Conservation (phyloP, 768 basidiomycete genomes). For the Mycena albidolilacea region DNA sequence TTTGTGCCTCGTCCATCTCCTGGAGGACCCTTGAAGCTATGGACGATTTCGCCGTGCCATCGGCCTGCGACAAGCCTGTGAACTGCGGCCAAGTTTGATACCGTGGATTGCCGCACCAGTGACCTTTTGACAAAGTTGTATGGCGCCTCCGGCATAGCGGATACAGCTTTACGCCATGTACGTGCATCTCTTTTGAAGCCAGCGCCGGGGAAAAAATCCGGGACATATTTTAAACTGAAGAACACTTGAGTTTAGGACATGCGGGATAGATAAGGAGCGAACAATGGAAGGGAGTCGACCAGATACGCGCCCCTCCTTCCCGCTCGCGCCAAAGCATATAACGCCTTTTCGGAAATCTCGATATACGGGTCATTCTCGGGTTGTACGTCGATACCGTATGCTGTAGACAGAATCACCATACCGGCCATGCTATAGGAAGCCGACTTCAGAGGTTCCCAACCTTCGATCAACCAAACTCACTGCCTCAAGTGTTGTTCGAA, state of each 20-base stretch:
- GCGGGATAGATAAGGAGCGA: not conserved
- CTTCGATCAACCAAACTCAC: not conserved
- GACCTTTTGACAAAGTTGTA: not conserved
- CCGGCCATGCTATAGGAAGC: not conserved
- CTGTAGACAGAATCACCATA: not conserved
- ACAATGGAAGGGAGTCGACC: not conserved
- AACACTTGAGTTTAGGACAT: not conserved
- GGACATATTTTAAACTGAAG: not conserved
- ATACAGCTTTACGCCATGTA: not conserved
- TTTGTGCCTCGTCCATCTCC: not conserved
- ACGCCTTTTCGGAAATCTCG: not conserved
- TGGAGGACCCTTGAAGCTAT: not conserved
- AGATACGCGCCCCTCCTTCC: not conserved
- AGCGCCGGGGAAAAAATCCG: not conserved
- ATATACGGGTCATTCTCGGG: slow-evolving; percentile 1
- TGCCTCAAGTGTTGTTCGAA: not conserved
- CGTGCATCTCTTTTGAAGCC: not conserved
- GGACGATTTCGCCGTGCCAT: not conserved
- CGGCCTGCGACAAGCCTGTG: not conserved
- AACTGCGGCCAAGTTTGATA: not conserved
- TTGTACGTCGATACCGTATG: not conserved
- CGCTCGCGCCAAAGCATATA: not conserved
- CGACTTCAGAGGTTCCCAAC: not conserved
- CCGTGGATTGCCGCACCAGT: not conserved
- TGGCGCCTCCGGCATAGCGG: not conserved